Base-by-base conservation (phyloP, 139 green algal genomes). In the Microglena sp. region DNA sequence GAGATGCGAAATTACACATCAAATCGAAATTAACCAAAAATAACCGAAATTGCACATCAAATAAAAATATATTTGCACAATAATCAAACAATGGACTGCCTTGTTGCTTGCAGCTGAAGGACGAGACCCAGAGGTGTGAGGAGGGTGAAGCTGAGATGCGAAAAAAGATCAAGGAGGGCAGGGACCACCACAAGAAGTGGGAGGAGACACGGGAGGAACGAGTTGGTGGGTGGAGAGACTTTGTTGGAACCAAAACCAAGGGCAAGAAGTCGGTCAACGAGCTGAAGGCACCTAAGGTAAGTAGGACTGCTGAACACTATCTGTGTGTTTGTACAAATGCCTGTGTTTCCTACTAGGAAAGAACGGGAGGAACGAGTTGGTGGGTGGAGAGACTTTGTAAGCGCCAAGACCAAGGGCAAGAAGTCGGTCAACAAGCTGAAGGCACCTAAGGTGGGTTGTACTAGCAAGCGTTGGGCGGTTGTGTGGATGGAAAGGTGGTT, bases 161-260 rank as follows among this genome's bases (percentile, higher is more conserved):
- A 32, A 80, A 78, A 26, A 72, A 71, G 60, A 45, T 71, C 55
- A 92, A 92, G 68, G 46, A 72, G 22, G 66, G 72, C 67, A 73
- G 72, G 50, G 74, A 92, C 63, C 70, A 88, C 45, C 73, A 91
- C 22, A 86, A 95, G 72, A 63, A 82, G 45, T 95, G 89, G 90
- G 90, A 95, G 77, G 80, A 73, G n/a, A 83, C 60, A 2, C 77
- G 90, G 1, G 89, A 95, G 24, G 68, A 72, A 27, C 79, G 90
- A 4, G 86, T 94, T 29, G 81, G 75, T 33, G 83, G 54, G 4
- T 96, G 89, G 89, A 76, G 87, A 2, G 80, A 87, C n/a, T 80
- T 72, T 53, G 26, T 7, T 32, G 7, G 7, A 27, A n/a, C 56
- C 40, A 62, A 55, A 62, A 60, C 60, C 29, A 72, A 72, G 60